Evolutionary conservation across 805 yeast species (phyloP).

Genomic region (Saturnispora zaruensis): DNA sequence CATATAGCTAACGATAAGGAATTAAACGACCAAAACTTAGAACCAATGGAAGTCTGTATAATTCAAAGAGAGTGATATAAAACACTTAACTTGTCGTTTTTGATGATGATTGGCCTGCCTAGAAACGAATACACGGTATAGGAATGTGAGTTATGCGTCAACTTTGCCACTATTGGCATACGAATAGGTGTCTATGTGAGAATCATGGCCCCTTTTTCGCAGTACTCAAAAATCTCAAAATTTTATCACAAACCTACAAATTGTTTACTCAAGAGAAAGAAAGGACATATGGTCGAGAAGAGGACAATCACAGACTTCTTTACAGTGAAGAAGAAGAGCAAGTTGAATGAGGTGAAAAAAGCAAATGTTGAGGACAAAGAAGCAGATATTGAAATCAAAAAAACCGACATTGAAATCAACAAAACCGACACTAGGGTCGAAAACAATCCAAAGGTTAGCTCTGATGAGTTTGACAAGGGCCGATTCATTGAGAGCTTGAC

Average conservation of each 20-base stretch:
- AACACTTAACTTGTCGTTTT: background rate
- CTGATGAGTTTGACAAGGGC: slow-evolving; percentile 35
- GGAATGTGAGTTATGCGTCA: background rate
- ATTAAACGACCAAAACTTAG: background rate
- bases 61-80: background rate
- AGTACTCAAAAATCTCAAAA: background rate
- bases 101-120: background rate
- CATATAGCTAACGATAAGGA: background rate
- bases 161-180: background rate
- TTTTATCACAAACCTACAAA: background rate
- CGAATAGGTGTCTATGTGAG: background rate
- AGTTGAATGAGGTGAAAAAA: background rate
- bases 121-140: background rate
- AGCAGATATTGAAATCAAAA: background rate
- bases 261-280: background rate
- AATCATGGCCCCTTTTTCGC: background rate
- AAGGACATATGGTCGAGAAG: slow-evolving; percentile 7
- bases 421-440: background rate
- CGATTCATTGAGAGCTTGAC: slow-evolving; percentile 43
- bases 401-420: no score
- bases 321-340: slow-evolving; percentile 9
- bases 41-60: background rate
- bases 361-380: no score
- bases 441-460: background rate
- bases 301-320: slow-evolving; percentile 16